Conservation (phyloP, 805 yeast species). For the Candida khao-thaluensis region DNA sequence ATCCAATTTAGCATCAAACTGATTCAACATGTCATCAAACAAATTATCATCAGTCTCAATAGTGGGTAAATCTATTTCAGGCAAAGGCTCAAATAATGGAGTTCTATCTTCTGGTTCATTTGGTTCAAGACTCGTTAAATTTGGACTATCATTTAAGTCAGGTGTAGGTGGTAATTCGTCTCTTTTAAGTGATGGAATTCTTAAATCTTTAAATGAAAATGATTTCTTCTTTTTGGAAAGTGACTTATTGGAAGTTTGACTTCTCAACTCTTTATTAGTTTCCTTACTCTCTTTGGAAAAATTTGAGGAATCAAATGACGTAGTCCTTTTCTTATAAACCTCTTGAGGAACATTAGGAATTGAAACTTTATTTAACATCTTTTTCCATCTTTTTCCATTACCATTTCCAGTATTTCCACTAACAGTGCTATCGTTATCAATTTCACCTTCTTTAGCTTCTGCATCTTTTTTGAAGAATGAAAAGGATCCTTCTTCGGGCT, state of each 20-base stretch:
- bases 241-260: conserved; percentile 9
- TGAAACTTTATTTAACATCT: conserved; percentile 11
- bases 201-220: conserved; percentile 17
- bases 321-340: conserved; percentile 2
- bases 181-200: conserved; percentile 12
- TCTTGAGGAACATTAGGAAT: neutral
- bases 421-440: neutral
- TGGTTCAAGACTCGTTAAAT: conserved; percentile 6
- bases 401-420: conserved; percentile 5
- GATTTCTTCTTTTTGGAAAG: conserved; percentile 10
- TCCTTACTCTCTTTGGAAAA: no score
- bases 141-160: conserved; percentile 4
- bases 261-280: neutral
- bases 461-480: conserved; percentile 2
- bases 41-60: conserved; percentile 27
- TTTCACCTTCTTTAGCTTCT: neutral
- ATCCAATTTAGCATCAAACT: conserved; percentile 26
- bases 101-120: conserved; percentile 5
- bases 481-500: neutral
- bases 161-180: conserved; percentile 12
- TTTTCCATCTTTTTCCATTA: conserved; percentile 13
- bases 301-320: neutral
- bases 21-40: conserved; percentile 29
- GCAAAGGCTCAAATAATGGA: conserved; percentile 6
- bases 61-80: conserved; percentile 21